phyloP scores from a whole-genome alignment of 179 eudicot genomes.

The Heliamphora pulchella region DNA sequence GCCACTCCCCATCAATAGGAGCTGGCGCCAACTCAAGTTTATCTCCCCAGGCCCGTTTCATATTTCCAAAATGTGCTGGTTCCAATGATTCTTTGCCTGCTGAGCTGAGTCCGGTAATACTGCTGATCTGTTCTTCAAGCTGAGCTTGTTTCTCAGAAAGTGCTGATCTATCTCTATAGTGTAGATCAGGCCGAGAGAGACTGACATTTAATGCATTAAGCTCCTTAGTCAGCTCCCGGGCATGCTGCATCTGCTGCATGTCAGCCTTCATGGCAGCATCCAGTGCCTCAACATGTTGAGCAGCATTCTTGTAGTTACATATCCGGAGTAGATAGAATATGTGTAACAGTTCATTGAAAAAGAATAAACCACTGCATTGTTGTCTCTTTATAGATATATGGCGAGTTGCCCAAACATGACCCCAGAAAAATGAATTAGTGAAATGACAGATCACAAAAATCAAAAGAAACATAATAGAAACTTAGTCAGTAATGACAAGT shows the following conservation, averaged over 20 bases:
- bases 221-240: constrained; percentile 56
- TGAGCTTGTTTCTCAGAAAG: constrained; percentile 53
- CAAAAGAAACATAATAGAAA: neutral
- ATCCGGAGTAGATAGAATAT: constrained; percentile 81
- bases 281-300: constrained; percentile 70
- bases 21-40: constrained; percentile 84
- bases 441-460: neutral
- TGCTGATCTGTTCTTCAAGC: constrained; percentile 54
- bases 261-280: constrained; percentile 89
- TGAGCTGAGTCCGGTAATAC: constrained; percentile 31
- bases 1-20: constrained; percentile 97
- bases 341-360: constrained; percentile 81
- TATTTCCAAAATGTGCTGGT: constrained; percentile 55
- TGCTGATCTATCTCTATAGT: constrained; percentile 42
- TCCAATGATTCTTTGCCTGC: constrained; percentile 37
- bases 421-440: constrained; percentile 11
- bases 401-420: constrained; percentile 9
- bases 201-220: constrained; percentile 46
- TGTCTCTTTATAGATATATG: constrained; percentile 39
- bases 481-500: neutral
- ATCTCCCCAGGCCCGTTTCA: constrained; percentile 53
- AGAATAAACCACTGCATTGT: constrained; percentile 74
- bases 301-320: constrained; percentile 86
- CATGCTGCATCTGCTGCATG: constrained; percentile 45
- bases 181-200: constrained; percentile 51